Evolutionary conservation across 1,284 basidiomycete species (phyloP).

Genomic region (Ceratobasidium sp.): DNA sequence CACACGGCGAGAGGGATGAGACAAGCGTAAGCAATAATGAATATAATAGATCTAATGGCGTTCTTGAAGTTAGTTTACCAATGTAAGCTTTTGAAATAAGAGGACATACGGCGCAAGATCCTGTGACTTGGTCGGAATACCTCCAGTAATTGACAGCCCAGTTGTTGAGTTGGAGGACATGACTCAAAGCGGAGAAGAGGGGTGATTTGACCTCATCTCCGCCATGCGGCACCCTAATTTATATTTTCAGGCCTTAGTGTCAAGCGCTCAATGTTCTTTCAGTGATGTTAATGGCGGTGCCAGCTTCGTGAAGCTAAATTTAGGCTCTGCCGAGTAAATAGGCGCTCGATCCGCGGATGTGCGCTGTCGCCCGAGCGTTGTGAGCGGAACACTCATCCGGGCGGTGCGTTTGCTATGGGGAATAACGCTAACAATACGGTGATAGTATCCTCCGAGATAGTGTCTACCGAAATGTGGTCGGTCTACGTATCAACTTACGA

Average conservation of each 20-base stretch:
- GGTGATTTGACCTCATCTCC: neutral
- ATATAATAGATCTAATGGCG: conserved; percentile 42
- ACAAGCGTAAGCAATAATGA: conserved; percentile 14
- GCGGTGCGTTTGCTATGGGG: no score
- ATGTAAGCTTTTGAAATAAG: no score
- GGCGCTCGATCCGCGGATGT: neutral
- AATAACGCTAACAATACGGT: no score
- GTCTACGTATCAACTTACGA: no score
- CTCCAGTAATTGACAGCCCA: conserved; percentile 37
- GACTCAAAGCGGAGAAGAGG: neutral
- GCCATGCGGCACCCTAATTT: neutral
- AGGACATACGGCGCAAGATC: conserved; percentile 34
- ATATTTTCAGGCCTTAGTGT: neutral
- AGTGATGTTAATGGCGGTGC: no score
- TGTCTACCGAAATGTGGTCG: no score
- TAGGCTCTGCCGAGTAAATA: neutral
- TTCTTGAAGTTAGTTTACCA: no score
- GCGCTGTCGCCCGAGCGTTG: no score
- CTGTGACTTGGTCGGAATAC: conserved; percentile 40
- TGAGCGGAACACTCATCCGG: no score
- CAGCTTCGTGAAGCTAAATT: no score
- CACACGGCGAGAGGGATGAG: conserved; percentile 46
- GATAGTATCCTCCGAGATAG: no score
- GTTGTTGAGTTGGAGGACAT: conserved; percentile 1
- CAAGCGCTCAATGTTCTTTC: no score